A percentile compares a stretch with the other conserved stretches of the same genome.
Conservation (phyloP, 805 yeast species). For the Sugiyamaella valdiviana region DNA sequence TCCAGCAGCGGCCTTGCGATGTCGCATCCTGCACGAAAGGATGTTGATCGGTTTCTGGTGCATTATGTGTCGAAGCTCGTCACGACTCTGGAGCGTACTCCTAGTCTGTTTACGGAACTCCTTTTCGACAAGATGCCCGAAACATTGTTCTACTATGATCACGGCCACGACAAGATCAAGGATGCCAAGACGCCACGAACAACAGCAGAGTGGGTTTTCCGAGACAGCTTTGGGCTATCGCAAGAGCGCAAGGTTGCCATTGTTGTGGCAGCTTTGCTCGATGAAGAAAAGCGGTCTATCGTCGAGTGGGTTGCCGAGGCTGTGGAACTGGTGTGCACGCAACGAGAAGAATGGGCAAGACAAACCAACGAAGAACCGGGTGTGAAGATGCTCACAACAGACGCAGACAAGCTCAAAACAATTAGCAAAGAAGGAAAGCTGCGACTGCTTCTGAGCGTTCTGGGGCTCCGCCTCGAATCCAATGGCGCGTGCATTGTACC, state of each 20-base stretch:
- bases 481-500: slow-evolving; percentile 39
- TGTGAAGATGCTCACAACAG: slow-evolving; percentile 17
- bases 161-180: slow-evolving; percentile 45
- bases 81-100: slow-evolving; percentile 44
- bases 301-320: slow-evolving; percentile 41
- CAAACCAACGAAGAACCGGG: slow-evolving; percentile 2
- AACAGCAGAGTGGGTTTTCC: slow-evolving; percentile 28
- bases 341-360: slow-evolving; percentile 4
- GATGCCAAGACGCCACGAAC: slow-evolving; percentile 13
- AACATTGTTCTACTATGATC: slow-evolving; percentile 47
- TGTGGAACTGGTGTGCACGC: slow-evolving; percentile 4
- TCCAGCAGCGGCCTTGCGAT: slow-evolving; percentile 39
- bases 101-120: slow-evolving; percentile 53
- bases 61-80: slow-evolving; percentile 59
- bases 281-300: slow-evolving; percentile 38
- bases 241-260: slow-evolving; percentile 47
- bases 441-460: slow-evolving; percentile 40
- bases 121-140: slow-evolving; percentile 53
- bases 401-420: slow-evolving; percentile 20
- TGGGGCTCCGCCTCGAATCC: slow-evolving; percentile 44
- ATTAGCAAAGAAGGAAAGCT: slow-evolving; percentile 44
- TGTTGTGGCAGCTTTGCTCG: slow-evolving; percentile 43
- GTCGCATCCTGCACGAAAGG: slow-evolving; percentile 44
- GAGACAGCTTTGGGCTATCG: slow-evolving; percentile 25
- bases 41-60: slow-evolving; percentile 57